Conservation (phyloP, 768 basidiomycete genomes). For the Agaricus sinodeliciosus region DNA sequence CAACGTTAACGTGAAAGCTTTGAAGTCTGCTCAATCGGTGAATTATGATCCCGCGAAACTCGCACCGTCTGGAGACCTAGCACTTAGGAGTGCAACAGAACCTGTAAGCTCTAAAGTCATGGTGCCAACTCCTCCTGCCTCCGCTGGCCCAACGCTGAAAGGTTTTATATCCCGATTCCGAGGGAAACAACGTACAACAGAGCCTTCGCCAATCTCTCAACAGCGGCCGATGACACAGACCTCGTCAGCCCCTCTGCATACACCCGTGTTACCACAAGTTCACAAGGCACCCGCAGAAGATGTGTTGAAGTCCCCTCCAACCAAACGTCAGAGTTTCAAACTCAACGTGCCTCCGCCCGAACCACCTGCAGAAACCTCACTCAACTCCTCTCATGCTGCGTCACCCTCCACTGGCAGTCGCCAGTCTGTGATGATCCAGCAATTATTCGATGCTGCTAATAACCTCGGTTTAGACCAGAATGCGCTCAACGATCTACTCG, state of each 20-base stretch:
- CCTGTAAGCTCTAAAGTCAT: conserved; percentile 46
- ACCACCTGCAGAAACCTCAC: conserved; percentile 10
- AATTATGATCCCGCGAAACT: conserved; percentile 36
- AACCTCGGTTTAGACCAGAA: conserved; percentile 70
- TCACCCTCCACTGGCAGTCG: conserved; percentile 17
- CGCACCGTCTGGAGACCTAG: conserved; percentile 25
- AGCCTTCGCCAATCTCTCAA: conserved; percentile 24
- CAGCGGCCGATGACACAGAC: conserved; percentile 24
- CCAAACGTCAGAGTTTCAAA: conserved; percentile 7
- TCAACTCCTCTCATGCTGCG: conserved; percentile 11
- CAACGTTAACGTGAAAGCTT: conserved; percentile 28
- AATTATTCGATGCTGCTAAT: conserved; percentile 70
- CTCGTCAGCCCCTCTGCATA: conserved; percentile 17
- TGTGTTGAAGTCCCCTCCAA: conserved; percentile 12
- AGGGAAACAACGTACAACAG: conserved; percentile 35
- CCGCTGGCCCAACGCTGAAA: conserved; percentile 66
- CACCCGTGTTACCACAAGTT: conserved; percentile 10
- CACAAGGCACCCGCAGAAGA: conserved; percentile 13
- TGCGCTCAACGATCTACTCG: conserved; percentile 63
- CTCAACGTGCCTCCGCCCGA: conserved; percentile 11
- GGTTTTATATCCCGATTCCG: conserved; percentile 81
- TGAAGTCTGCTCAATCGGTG: conserved; percentile 24
- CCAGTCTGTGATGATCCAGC: conserved; percentile 49
- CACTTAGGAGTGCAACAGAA: conserved; percentile 43
- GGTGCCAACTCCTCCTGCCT: conserved; percentile 58